phyloP scores from a whole-genome alignment of 345 rosid species.

The Adansonia digitata region DNA sequence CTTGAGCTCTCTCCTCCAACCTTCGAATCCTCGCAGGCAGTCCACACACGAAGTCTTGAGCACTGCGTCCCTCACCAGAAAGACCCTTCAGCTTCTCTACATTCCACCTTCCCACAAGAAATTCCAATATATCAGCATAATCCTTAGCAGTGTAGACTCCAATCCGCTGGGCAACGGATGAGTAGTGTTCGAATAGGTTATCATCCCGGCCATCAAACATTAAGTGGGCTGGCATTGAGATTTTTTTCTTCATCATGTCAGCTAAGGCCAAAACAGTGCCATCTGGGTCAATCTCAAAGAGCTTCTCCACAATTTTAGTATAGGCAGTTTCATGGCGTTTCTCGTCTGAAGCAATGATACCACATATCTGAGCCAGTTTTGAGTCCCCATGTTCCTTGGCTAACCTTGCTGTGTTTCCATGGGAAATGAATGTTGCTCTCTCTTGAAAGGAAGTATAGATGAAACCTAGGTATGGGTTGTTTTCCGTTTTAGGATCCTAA shows the following conservation, averaged over 20 bases:
- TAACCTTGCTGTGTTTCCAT: slow-evolving; percentile 65
- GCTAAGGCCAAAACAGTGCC: slow-evolving; percentile 56
- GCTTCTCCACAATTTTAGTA: too few relatives aligned
- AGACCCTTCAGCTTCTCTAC: slow-evolving; percentile 49
- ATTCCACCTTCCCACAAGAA: slow-evolving; percentile 61
- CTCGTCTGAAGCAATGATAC: slow-evolving; percentile 65
- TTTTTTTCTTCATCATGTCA: too few relatives aligned
- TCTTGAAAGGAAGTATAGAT: slow-evolving; percentile 79
- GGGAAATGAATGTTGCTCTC: slow-evolving; percentile 72
- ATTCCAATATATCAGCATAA: slow-evolving; percentile 62
- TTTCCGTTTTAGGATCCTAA: slow-evolving; percentile 70
- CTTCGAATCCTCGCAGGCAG: slow-evolving; percentile 50
- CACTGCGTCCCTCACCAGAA: slow-evolving; percentile 49
- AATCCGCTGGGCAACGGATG: slow-evolving; percentile 64
- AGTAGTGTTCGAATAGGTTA: slow-evolving; percentile 59
- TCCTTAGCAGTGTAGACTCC: too few relatives aligned
- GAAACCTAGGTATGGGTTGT: slow-evolving; percentile 70
- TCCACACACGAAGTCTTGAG: slow-evolving; percentile 52
- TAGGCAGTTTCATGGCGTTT: slow-evolving; percentile 70
- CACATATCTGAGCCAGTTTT: slow-evolving; percentile 66
- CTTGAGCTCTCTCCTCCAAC: slow-evolving; percentile 63
- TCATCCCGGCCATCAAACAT: slow-evolving; percentile 65
- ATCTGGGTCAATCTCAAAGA: slow-evolving; percentile 57
- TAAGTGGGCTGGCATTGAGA: too few relatives aligned
- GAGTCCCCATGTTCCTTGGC: slow-evolving; percentile 59